Evolutionary conservation across 768 basidiomycete genomes (phyloP).

Genomic region (Panus rudis): DNA sequence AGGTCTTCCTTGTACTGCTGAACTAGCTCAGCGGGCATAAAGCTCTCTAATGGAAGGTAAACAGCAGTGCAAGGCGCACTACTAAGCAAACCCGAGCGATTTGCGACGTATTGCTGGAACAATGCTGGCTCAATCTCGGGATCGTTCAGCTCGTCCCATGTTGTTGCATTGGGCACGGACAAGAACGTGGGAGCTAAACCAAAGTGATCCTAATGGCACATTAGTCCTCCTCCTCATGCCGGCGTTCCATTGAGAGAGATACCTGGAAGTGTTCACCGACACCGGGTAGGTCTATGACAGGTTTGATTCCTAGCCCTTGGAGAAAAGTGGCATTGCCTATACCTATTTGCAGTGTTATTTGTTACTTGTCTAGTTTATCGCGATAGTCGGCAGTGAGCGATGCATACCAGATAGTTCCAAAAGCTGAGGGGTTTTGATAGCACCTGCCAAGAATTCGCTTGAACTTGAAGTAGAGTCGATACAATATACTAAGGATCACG

Average conservation of each 20-base stretch:
- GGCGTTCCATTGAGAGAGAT: no score
- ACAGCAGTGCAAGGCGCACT: no score
- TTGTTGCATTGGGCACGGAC: not conserved
- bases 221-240: no score
- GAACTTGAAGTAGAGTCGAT: no score
- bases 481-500: not conserved
- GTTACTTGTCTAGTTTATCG: conserved; percentile 19
- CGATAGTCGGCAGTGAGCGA: no score
- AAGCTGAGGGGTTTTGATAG: conserved; percentile 17
- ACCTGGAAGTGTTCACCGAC: conserved; percentile 26
- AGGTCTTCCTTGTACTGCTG: no score
- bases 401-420: conserved; percentile 28
- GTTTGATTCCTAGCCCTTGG: conserved; percentile 20
- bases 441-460: conserved; percentile 12
- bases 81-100: no score
- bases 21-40: no score
- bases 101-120: no score
- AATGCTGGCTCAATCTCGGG: no score
- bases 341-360: no score
- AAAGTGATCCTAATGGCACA: conserved; percentile 7
- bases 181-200: conserved; percentile 1
- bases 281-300: conserved; percentile 28
- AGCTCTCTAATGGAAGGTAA: no score
- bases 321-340: conserved; percentile 28
- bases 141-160: not conserved